A percentile compares a stretch with the other conserved stretches of the same genome.
Conservation (phyloP, 768 basidiomycete species). For the Rhodotorula diobovata region DNA sequence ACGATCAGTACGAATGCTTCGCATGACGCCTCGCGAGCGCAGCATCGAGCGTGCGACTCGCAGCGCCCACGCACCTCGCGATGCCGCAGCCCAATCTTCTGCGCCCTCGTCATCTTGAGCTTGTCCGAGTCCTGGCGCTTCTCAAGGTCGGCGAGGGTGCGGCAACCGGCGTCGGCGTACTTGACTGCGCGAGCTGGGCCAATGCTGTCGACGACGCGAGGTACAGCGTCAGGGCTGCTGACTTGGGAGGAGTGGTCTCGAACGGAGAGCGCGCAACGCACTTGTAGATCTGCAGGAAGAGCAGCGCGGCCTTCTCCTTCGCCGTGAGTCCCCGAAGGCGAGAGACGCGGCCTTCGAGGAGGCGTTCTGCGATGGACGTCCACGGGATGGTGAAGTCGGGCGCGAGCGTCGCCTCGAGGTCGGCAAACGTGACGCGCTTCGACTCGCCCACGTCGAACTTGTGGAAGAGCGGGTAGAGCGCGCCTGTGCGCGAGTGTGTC, state of each 20-base stretch:
- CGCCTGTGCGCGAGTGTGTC: neutral
- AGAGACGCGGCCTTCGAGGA: neutral
- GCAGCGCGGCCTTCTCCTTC: slow-evolving; percentile 11
- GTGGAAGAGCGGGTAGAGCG: slow-evolving; percentile 29
- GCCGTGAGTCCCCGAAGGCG: neutral
- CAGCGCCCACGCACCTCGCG: slow-evolving; percentile 33
- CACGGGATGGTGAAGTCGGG: slow-evolving; percentile 11
- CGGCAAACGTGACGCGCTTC: slow-evolving; percentile 9
- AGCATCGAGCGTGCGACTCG: no score
- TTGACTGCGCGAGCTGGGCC: slow-evolving; percentile 22
- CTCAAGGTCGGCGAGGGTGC: slow-evolving; percentile 19
- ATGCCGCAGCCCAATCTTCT: slow-evolving; percentile 31
- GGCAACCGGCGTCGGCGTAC: slow-evolving; percentile 13
- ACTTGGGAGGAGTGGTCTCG: neutral
- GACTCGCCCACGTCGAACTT: slow-evolving; percentile 12
- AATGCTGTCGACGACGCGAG: slow-evolving; percentile 8
- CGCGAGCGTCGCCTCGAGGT: slow-evolving; percentile 11
- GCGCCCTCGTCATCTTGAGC: slow-evolving; percentile 29
- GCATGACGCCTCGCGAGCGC: neutral
- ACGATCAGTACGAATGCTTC: no score
- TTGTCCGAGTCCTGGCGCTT: neutral
- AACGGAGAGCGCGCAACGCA: neutral
- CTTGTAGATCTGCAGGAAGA: slow-evolving; percentile 19
- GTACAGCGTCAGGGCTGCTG: neutral
- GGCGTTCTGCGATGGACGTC: slow-evolving; percentile 17